These are phyloP conservation scores for Paracoccidioides brasiliensis DNA, from an alignment of 2,329 filamentous ascomycete genomes.

Conservation along the genomic window DNA sequence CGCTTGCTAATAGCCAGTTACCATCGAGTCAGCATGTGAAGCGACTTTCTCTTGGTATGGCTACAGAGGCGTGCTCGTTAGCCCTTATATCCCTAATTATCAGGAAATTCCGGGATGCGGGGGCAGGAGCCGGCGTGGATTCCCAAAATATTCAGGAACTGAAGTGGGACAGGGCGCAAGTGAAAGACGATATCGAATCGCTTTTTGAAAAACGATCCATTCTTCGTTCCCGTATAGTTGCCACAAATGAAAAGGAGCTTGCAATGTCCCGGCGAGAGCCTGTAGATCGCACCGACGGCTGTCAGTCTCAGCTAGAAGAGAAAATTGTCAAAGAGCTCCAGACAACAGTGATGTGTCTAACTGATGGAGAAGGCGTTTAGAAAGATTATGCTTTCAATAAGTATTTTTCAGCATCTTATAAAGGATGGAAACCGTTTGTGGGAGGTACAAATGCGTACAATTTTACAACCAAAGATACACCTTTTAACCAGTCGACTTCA, in stretches of 20 bases:
- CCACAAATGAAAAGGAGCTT: slow-evolving; percentile 58
- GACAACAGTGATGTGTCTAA: slow-evolving; percentile 35
- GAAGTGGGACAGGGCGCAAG: slow-evolving; percentile 57
- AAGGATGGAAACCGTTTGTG: not conserved
- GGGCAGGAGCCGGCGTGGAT: slow-evolving; percentile 48
- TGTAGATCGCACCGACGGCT: slow-evolving; percentile 28
- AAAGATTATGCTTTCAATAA: slow-evolving; percentile 6
- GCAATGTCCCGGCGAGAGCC: slow-evolving; percentile 42
- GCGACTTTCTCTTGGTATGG: slow-evolving; percentile 55
- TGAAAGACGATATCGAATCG: slow-evolving; percentile 74
- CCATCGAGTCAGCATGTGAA: slow-evolving; percentile 27
- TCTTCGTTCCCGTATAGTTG: slow-evolving; percentile 59
- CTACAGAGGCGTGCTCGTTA: slow-evolving; percentile 66
- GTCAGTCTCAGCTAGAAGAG: slow-evolving; percentile 58
- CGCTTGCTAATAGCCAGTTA: slow-evolving; percentile 11
- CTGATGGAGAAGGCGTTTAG: slow-evolving; percentile 22
- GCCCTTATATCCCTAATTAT: slow-evolving; percentile 64
- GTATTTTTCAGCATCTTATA: not conserved
- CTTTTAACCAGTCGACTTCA: no score
- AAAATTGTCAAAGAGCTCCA: slow-evolving; percentile 59
- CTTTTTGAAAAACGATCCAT: slow-evolving; percentile 58
- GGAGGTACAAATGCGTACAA: no score
- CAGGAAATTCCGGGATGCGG: slow-evolving; percentile 48
- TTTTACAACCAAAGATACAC: no score
- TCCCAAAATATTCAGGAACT: slow-evolving; percentile 54